Base-by-base conservation (phyloP, 2,329 filamentous ascomycete species). In the Fusarium algeriense region DNA sequence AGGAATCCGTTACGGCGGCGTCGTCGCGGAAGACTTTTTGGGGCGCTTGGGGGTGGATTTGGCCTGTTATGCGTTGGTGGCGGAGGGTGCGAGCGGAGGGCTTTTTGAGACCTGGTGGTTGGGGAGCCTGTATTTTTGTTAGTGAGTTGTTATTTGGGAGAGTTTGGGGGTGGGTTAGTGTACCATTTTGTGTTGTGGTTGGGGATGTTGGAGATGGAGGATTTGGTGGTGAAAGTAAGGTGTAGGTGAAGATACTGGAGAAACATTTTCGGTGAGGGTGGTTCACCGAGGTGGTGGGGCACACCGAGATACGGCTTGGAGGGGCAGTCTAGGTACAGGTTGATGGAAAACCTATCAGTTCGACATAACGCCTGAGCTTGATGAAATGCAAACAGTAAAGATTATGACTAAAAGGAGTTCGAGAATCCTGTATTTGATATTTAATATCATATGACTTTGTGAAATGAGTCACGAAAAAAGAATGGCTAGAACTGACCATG, bases 1-100 rank as follows among this genome's bases (percentile, higher is more conserved):
- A 95, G 66, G 79, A 70, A 78, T 90, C 87, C 48, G 84, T 80
- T 17, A 87, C 84, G 50, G 82, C 78, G 73, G 87, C 85, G 74
- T 86, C 82, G 52, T 83, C 77, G 56, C 86, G 87, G 79, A 87
- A 85, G 15, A 84, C 83, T 76, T 85, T 86, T 78, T 84, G 81
- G 54, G 88, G 85, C 26, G 85, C 80, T 67, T 86, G 83, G 14
- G 85, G 84, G 78, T 86, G 83, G 74, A 84, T 81, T 75, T 83
- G 76, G 74, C 82, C 84, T 66, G 84, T 82, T 48, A 87, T 79
- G 74, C 86, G 85, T 67, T 85, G 83, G 68, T 84, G 83, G 69
- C 86, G 84, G 76, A 90, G 88, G 69, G 85, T 79, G 75, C 89
- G 88, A 48, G 89, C 85, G 12, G 88, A 87, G 67, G 86, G 87